Base-by-base conservation (phyloP, 1,284 basidiomycete species). In the Boletus sp. region DNA sequence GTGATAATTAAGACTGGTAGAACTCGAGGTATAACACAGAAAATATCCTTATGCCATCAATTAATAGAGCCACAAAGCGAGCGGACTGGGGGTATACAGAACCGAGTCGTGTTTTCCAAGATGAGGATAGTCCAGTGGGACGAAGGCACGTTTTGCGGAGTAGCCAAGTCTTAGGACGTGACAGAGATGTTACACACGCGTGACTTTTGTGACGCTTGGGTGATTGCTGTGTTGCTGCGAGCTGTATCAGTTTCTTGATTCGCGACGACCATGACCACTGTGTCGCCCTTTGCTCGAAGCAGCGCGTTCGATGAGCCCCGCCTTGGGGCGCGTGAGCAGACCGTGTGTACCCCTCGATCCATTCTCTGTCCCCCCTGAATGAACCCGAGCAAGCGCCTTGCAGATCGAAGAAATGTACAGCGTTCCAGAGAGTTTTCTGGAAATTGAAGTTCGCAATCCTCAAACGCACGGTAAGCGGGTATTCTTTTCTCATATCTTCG, bases 391-490 rank as follows among this genome's bases (percentile, higher is more conserved):
- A 65, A 66, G 65, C 55, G 44, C 49, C 48, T 57, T 61, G 52
- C 65, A 94, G 90, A 92, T 94, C 59, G 94, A 97, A 70, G 94
- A 98, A 73, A 97, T 97, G 92, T 98, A 97, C 66, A 91, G 88
- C 57, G 87, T 94, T 8, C 91, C 91, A 27, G 96, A 99, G 70
- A 96, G 93, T 66, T 98, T 97, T 69, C 74, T 99, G 48, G 96
- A 99, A 74, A 97, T 99, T 58, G 96, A 99, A 70, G 93, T 99
- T 8, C 76, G 91, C 58, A 97, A 96, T 66, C 93, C 95, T 2
- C 89, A 95, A 69, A 99, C 96, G 0, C 94, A 98, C 62, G 94
- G 94, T 92, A 59, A 62, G 82, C 64, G 6, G 17, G 16, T 12
- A 8, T 20, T 30, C 8, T 17, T 7, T 5, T 0, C 12, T 22